These are phyloP conservation scores for Rutstroemia sp. DNA, from an alignment of 2,329 filamentous ascomycete genomes.

Conservation along the genomic window DNA sequence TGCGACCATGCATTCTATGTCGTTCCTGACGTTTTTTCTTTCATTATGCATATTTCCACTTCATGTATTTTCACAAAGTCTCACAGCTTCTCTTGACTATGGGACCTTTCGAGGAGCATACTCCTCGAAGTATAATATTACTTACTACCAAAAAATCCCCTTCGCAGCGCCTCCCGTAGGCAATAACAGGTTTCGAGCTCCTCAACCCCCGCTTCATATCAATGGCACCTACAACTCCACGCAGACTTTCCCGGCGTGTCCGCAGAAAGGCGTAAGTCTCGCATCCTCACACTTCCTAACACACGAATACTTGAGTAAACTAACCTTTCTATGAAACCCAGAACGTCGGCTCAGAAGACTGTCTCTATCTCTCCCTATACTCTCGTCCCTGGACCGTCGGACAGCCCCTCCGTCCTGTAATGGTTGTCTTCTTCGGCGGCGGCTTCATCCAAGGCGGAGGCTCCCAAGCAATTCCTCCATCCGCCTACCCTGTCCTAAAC, in stretches of 20 bases:
- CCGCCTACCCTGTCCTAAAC: constrained; percentile 51
- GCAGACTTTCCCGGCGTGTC: constrained; percentile 49
- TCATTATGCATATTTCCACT: not conserved
- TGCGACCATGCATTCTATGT: not conserved
- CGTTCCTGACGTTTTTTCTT: not conserved
- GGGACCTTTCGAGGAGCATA: constrained; percentile 47
- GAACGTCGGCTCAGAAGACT: constrained; percentile 51
- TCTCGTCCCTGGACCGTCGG: constrained; percentile 44
- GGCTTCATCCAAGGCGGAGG: constrained; percentile 53
- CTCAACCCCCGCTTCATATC: constrained; percentile 46
- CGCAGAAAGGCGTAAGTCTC: constrained; percentile 42
- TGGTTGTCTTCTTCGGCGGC: constrained; percentile 54
- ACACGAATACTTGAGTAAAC: not conserved
- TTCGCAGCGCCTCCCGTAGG: constrained; percentile 52
- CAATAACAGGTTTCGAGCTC: constrained; percentile 51
- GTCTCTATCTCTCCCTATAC: constrained; percentile 53
- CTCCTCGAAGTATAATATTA: constrained; percentile 45
- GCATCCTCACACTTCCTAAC: not conserved
- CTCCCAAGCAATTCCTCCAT: constrained; percentile 46
- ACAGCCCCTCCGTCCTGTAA: constrained; percentile 44
- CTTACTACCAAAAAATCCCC: constrained; percentile 53
- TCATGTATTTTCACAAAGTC: constrained; percentile 19
- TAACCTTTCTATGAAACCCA: constrained; percentile 7
- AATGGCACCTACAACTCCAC: constrained; percentile 47
- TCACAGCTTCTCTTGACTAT: constrained; percentile 38